Conservation (phyloP, 2,329 filamentous ascomycete species). For the Penicillium nordicum region DNA sequence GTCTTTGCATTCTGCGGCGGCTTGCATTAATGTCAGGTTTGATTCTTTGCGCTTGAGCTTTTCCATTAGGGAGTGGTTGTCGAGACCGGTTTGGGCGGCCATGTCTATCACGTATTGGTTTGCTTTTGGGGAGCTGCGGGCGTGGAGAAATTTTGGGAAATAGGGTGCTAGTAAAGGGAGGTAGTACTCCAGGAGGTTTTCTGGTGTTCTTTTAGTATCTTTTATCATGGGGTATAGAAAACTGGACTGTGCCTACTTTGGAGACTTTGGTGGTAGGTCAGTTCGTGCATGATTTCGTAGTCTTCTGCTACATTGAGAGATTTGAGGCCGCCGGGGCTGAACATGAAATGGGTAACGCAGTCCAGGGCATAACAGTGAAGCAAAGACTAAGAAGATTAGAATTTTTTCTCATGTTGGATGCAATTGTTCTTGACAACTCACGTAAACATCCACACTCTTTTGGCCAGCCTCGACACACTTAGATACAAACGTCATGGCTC, state of each 20-base stretch:
- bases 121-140: conserved; percentile 57
- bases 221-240: not conserved
- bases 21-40: conserved; percentile 52
- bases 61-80: conserved; percentile 57
- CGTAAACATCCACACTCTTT: conserved; percentile 59
- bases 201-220: conserved; percentile 32
- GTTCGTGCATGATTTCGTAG: conserved; percentile 64
- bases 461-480: conserved; percentile 48
- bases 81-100: conserved; percentile 46
- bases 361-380: conserved; percentile 68
- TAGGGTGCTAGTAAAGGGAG: conserved; percentile 50
- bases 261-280: conserved; percentile 65
- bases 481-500: conserved; percentile 55
- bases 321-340: conserved; percentile 62
- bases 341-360: conserved; percentile 66
- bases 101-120: conserved; percentile 58
- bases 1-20: conserved; percentile 66
- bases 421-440: conserved; percentile 32
- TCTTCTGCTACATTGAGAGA: conserved; percentile 57
- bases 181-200: conserved; percentile 60
- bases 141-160: conserved; percentile 50
- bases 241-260: conserved; percentile 51
- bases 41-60: conserved; percentile 55
- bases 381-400: conserved; percentile 26
- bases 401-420: not conserved